These are phyloP conservation scores for Phialocephala sp. DNA, from an alignment of 2,329 filamentous ascomycete species.

Conservation along the genomic window DNA sequence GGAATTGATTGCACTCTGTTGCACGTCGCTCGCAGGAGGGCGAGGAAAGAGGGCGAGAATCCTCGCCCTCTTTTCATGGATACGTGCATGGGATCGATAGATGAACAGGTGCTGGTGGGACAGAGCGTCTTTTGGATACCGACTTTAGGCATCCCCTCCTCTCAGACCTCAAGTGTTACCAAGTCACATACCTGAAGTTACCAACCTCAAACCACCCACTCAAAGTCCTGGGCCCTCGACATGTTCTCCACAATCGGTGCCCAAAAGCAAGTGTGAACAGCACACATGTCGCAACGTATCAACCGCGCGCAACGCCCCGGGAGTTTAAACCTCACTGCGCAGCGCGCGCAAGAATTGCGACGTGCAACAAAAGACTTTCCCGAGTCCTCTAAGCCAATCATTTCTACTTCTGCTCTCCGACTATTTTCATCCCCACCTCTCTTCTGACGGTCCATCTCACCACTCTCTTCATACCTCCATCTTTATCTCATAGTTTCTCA, in stretches of 20 bases:
- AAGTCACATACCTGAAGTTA: not conserved
- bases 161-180: not conserved
- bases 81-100: no score
- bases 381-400: not conserved
- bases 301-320: not conserved
- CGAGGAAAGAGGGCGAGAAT: not conserved
- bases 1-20: not conserved
- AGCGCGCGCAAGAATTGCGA: not conserved
- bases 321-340: not conserved
- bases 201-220: not conserved
- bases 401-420: no score
- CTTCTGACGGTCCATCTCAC: no score
- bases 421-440: no score
- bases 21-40: constrained; percentile 7
- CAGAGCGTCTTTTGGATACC: not conserved
- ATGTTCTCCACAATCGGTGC: not conserved
- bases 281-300: not conserved
- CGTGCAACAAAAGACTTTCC: not conserved
- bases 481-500: no score
- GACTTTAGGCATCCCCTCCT: not conserved
- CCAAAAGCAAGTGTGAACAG: not conserved
- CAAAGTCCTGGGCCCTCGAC: not conserved
- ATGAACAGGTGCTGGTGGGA: no score
- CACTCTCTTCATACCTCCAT: no score
- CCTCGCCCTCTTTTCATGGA: not conserved